Evolutionary conservation across 805 yeast species (phyloP).

Genomic region (Blastobotrys attinorum): DNA sequence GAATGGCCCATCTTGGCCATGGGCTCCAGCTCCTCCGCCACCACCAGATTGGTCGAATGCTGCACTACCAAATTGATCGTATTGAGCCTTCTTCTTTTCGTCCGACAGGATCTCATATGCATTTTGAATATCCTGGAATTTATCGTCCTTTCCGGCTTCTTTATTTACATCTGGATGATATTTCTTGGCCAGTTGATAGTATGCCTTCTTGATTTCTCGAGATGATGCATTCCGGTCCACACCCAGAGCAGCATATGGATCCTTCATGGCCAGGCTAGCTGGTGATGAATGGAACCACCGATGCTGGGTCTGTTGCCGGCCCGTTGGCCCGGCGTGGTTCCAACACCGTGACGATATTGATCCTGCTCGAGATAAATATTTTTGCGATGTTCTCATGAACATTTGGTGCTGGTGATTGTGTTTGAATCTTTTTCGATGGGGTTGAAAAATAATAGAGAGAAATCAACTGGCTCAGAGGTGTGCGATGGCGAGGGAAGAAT

Average conservation of each 20-base stretch:
- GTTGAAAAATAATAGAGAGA: too few relatives aligned
- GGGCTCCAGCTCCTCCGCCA: slow-evolving; percentile 42
- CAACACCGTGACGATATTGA: not conserved
- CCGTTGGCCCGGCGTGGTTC: too few relatives aligned
- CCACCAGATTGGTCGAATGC: slow-evolving; percentile 60
- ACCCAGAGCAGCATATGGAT: slow-evolving; percentile 83
- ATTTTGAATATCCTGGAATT: slow-evolving; percentile 87
- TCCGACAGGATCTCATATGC: slow-evolving; percentile 90
- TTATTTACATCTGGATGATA: slow-evolving; percentile 96
- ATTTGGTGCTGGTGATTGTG: too few relatives aligned
- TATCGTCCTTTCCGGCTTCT: slow-evolving; percentile 77
- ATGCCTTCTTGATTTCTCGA: slow-evolving; percentile 89
- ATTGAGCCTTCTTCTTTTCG: slow-evolving; percentile 77
- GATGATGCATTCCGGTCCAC: slow-evolving; percentile 61
- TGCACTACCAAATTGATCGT: slow-evolving; percentile 84
- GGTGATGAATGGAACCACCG: slow-evolving; percentile 9
- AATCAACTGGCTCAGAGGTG: too few relatives aligned
- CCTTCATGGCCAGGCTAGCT: slow-evolving; percentile 29
- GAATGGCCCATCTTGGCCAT: slow-evolving; percentile 43
- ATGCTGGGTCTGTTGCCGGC: not conserved
- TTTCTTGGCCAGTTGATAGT: slow-evolving; percentile 86
- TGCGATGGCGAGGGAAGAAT: too few relatives aligned
- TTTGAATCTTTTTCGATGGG: too few relatives aligned
- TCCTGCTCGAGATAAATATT: not conserved
- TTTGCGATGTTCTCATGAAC: not conserved